These are phyloP conservation scores for Colletotrichum cuscutae DNA, from an alignment of 2,329 filamentous ascomycete species.

Conservation along the genomic window DNA sequence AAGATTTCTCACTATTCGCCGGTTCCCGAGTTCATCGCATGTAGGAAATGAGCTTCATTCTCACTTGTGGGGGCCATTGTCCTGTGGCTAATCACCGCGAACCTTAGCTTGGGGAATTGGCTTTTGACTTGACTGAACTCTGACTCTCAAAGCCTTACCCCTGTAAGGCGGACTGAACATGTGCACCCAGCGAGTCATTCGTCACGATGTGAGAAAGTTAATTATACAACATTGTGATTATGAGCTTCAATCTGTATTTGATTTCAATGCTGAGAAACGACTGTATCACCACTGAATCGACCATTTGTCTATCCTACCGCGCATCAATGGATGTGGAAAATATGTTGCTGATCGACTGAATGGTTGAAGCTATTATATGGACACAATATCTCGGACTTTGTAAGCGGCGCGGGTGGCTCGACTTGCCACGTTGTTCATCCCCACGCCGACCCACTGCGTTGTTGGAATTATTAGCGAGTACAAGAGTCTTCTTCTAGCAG, in stretches of 20 bases:
- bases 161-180: background rate
- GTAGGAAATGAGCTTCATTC: slow-evolving; percentile 10
- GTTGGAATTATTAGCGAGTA: background rate
- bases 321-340: background rate
- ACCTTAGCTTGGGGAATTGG: background rate
- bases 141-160: background rate
- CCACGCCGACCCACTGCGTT: background rate
- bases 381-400: background rate
- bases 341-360: background rate
- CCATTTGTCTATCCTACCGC: background rate
- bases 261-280: background rate
- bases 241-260: background rate
- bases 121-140: background rate
- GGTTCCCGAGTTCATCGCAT: background rate
- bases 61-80: background rate
- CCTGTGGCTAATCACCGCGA: background rate
- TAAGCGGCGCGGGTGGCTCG: background rate
- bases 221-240: background rate
- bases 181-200: slow-evolving; percentile 1
- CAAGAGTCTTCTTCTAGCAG: background rate
- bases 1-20: background rate
- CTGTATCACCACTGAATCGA: background rate
- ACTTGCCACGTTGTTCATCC: background rate
- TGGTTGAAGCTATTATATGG: background rate
- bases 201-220: background rate